Base-by-base conservation (phyloP, 1,139 yeast genomes). In the Diutina catenulata region DNA sequence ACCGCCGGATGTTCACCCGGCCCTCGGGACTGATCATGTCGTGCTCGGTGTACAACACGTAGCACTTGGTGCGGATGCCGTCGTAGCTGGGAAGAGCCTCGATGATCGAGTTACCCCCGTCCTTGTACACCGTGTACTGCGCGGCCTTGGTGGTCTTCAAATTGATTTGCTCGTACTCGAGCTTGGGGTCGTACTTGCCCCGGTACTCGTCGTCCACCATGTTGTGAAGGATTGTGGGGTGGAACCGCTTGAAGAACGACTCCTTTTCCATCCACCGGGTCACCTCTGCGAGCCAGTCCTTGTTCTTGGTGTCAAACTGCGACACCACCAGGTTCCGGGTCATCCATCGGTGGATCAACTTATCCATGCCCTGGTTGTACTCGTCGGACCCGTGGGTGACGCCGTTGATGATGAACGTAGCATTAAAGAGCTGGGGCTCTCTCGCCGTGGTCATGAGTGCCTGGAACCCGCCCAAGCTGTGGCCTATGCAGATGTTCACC, bases 241-340 rank as follows among this genome's bases (percentile, higher is more conserved):
- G 35, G n/a, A 31, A 31, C 35, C 35, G 35, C 15, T 31, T 31
- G 19, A 21, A 31, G 13, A 31, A 31, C 35, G 21, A 25, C 15
- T 14, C 18, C 9, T 31, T 31, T 7, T 10, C 4, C 35, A 31
- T 31, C 10, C n/a, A 31, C 15, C 21, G 9, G 18, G 13, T 31
- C 35, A 31, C 35, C 15, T 20, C 22, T 4, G 15, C 18, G 18
- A 13, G 21, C 35, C 35, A 31, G 15, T 31, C 35, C 9, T 19
- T 31, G 2, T 26, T 26, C 11, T 31, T 31, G 11, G 35, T 31
- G 13, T 31, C 35, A 13, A 31, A 31, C 18, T 21, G 25, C 35
- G 21, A 25, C 8, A 20, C 25, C 18, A 31, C 35, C 4, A 14
- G 21, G 6, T 19, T 10, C 15, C 13, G 15, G 9, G 18, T 23